These are phyloP conservation scores for Lodderomyces oxycetoniae DNA, from an alignment of 1,139 yeast species.

Conservation along the genomic window DNA sequence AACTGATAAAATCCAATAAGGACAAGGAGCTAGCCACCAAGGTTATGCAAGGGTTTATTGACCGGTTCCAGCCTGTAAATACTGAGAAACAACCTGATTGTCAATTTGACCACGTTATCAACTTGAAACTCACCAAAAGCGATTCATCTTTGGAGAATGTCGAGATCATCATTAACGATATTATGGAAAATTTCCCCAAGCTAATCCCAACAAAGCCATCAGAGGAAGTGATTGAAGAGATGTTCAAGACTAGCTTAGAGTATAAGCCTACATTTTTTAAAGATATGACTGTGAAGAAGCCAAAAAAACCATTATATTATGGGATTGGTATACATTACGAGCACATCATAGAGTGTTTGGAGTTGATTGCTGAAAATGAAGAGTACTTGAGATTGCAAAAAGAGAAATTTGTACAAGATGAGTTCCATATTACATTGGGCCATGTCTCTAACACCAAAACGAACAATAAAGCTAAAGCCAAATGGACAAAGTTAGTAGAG, in stretches of 20 bases:
- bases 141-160: slow-evolving; percentile 53
- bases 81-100: slow-evolving; percentile 53
- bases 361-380: slow-evolving; percentile 13
- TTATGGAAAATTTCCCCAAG: slow-evolving; percentile 44
- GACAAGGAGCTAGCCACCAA: slow-evolving; percentile 44
- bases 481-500: slow-evolving; percentile 22
- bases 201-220: slow-evolving; percentile 39
- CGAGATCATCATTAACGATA: slow-evolving; percentile 32
- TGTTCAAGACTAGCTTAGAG: slow-evolving; percentile 46
- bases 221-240: slow-evolving; percentile 31
- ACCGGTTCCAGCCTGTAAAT: slow-evolving; percentile 61
- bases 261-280: slow-evolving; percentile 52
- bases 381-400: slow-evolving; percentile 29
- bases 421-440: slow-evolving; percentile 75
- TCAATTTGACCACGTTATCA: slow-evolving; percentile 59
- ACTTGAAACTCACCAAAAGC: slow-evolving; percentile 42
- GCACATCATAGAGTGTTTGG: slow-evolving; percentile 11
- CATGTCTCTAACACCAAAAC: slow-evolving; percentile 41
- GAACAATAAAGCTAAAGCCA: slow-evolving; percentile 18
- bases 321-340: slow-evolving; percentile 23
- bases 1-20: slow-evolving; percentile 58
- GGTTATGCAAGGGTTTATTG: slow-evolving; percentile 71
- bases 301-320: slow-evolving; percentile 21
- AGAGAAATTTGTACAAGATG: slow-evolving; percentile 42
- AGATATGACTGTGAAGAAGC: slow-evolving; percentile 12